Percentiles rank a stretch among this genome's conserved stretches.
phyloP scores from a whole-genome alignment of 2,329 filamentous ascomycete genomes.

The Diaporthe longicolla region DNA sequence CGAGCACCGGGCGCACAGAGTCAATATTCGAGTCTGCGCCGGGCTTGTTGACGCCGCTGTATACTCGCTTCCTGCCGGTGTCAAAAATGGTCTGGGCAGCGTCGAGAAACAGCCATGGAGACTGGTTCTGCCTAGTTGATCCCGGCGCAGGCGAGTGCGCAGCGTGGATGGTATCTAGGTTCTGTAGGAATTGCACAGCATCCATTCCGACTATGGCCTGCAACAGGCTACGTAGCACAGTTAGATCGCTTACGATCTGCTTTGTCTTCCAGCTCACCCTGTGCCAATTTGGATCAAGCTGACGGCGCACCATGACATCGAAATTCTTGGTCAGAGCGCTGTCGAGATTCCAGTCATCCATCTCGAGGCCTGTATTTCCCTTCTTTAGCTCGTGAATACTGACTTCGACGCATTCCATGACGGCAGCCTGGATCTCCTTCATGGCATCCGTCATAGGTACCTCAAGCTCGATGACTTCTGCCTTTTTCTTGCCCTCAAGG shows the following conservation, averaged over 20 bases:
- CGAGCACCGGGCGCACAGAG: constrained; percentile 83
- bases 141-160: constrained; percentile 91
- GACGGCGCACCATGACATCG: constrained; percentile 87
- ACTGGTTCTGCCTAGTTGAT: constrained; percentile 88
- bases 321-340: constrained; percentile 94
- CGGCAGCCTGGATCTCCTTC: constrained; percentile 92
- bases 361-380: constrained; percentile 88
- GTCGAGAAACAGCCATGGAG: constrained; percentile 96
- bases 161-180: constrained; percentile 93
- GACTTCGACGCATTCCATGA: constrained; percentile 95
- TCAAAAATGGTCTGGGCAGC: constrained; percentile 95
- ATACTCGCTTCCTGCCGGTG: constrained; percentile 89
- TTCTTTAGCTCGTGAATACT: constrained; percentile 96
- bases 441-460: constrained; percentile 96
- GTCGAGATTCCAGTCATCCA: constrained; percentile 97
- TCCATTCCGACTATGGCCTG: constrained; percentile 88
- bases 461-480: constrained; percentile 96
- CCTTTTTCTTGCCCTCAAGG: constrained; percentile 90
- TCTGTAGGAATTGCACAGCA: constrained; percentile 90
- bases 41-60: constrained; percentile 76
- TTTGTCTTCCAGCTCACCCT: constrained; percentile 94
- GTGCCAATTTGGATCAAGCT: constrained; percentile 97
- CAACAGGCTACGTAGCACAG: constrained; percentile 85
- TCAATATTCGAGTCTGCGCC: constrained; percentile 65
- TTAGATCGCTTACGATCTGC: constrained; percentile 92